phyloP scores from a whole-genome alignment of 2,329 filamentous ascomycete species.

The Colletotrichum sp. region DNA sequence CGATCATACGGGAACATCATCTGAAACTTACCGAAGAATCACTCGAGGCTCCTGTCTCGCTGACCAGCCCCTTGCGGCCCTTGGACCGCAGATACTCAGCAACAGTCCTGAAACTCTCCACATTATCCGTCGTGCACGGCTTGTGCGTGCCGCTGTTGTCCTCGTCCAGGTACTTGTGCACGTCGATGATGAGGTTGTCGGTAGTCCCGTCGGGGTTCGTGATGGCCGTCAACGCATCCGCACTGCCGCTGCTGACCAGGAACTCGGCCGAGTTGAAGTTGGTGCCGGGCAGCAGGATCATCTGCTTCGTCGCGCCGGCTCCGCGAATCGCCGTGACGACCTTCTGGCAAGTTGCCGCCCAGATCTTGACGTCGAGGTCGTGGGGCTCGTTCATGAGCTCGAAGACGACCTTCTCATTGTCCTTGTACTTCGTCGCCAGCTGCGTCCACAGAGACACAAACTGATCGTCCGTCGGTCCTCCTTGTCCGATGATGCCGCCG shows the following conservation, averaged over 20 bases:
- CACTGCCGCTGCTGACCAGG: conserved; percentile 54
- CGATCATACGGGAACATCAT: neutral
- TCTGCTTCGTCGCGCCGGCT: conserved; percentile 65
- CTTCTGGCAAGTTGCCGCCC: conserved; percentile 65
- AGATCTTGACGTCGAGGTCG: conserved; percentile 58
- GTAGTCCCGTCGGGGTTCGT: conserved; percentile 64
- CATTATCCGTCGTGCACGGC: conserved; percentile 59
- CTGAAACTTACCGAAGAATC: conserved; percentile 38
- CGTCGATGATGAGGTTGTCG: conserved; percentile 60
- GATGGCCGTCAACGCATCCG: conserved; percentile 54
- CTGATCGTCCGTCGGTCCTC: conserved; percentile 63
- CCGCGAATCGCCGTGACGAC: conserved; percentile 69
- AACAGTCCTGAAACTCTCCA: conserved; percentile 50
- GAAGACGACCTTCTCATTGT: conserved; percentile 60
- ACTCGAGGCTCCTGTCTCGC: conserved; percentile 56
- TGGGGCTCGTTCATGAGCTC: conserved; percentile 76
- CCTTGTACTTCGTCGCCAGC: conserved; percentile 62
- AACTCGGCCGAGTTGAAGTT: conserved; percentile 59
- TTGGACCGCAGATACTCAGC: conserved; percentile 51
- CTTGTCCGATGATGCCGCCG: conserved; percentile 67
- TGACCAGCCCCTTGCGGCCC: conserved; percentile 54
- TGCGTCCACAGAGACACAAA: conserved; percentile 64
- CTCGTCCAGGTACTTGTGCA: conserved; percentile 66
- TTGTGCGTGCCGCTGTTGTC: conserved; percentile 59
- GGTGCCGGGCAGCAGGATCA: conserved; percentile 69